These are phyloP conservation scores for Cyberlindnera suaveolens DNA, from an alignment of 805 yeast genomes.

Conservation along the genomic window DNA sequence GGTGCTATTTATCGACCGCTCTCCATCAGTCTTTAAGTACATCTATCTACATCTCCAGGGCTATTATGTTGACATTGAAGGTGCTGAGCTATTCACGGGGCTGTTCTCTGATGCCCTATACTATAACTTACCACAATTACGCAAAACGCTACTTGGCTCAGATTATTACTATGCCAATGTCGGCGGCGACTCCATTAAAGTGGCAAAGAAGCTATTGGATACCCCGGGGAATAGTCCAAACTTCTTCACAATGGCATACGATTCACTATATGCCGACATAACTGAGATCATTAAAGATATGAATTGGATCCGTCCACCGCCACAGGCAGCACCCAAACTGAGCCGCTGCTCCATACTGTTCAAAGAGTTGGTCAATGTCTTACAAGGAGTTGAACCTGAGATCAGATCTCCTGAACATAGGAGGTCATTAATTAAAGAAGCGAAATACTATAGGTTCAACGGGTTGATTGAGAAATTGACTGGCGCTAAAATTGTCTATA, in stretches of 20 bases:
- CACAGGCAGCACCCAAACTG: constrained; percentile 52
- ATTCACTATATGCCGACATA: constrained; percentile 45
- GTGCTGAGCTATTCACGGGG: constrained; percentile 56
- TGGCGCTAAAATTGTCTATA: constrained; percentile 41
- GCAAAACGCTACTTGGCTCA: constrained; percentile 40
- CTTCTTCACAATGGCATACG: constrained; percentile 60
- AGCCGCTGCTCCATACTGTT: constrained; percentile 14
- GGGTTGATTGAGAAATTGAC: constrained; percentile 68
- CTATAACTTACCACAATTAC: constrained; percentile 56
- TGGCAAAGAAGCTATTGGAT: constrained; percentile 49
- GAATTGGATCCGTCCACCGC: constrained; percentile 70
- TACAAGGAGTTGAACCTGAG: constrained; percentile 48
- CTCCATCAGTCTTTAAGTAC: constrained; percentile 58
- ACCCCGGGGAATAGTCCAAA: constrained; percentile 71
- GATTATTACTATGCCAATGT: constrained; percentile 49
- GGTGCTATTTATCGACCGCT: constrained; percentile 64
- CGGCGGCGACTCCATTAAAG: constrained; percentile 53
- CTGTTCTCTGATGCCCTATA: constrained; percentile 67
- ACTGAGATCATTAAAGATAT: constrained; percentile 31
- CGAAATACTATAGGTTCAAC: constrained; percentile 68
- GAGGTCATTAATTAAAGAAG: constrained; percentile 53
- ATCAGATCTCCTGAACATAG: constrained; percentile 52
- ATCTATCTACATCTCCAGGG: constrained; percentile 78
- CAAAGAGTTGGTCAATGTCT: constrained; percentile 37
- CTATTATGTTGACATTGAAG: constrained; percentile 54